Conservation (phyloP, 495 filamentous ascomycete species). For the Podospora tetraspora region DNA sequence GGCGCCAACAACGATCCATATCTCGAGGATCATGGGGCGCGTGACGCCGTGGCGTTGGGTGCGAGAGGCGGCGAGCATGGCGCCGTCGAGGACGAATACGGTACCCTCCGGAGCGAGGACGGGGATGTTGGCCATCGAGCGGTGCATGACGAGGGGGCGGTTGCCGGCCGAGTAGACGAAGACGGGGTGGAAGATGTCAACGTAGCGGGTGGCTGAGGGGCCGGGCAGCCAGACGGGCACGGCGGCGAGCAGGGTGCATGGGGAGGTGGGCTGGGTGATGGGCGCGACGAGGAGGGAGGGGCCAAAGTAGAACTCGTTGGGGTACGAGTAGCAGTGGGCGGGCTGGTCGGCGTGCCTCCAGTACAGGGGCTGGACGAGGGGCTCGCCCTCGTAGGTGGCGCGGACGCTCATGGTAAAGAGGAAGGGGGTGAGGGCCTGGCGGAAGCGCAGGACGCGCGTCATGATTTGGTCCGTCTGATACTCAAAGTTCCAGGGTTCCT, state of each 20-base stretch:
- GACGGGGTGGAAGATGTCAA: slow-evolving; percentile 47
- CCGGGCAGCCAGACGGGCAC: slow-evolving; percentile 48
- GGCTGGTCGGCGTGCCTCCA: slow-evolving; percentile 48
- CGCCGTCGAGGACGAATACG: slow-evolving; percentile 47
- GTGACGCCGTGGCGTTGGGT: slow-evolving; percentile 37
- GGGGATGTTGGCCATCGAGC: slow-evolving; percentile 40
- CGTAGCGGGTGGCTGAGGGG: slow-evolving; percentile 32
- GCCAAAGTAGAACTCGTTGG: slow-evolving; percentile 53
- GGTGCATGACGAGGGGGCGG: slow-evolving; percentile 42
- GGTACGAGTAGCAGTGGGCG: slow-evolving; percentile 39
- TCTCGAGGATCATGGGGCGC: slow-evolving; percentile 30
- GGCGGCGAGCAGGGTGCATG: slow-evolving; percentile 33
- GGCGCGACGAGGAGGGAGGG: slow-evolving; percentile 49
- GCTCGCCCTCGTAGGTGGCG: slow-evolving; percentile 38
- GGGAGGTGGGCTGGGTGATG: slow-evolving; percentile 43
- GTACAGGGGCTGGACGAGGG: slow-evolving; percentile 55
- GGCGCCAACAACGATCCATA: slow-evolving; percentile 49
- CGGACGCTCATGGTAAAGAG: slow-evolving; percentile 53
- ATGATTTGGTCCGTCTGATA: slow-evolving; percentile 37
- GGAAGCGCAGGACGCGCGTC: slow-evolving; percentile 41
- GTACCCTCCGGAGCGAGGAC: slow-evolving; percentile 51
- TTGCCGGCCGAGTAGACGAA: slow-evolving; percentile 47
- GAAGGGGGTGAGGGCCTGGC: slow-evolving; percentile 53
- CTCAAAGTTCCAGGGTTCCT: slow-evolving; percentile 54
- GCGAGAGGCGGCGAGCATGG: slow-evolving; percentile 5